Base-by-base conservation (phyloP, 345 rosid species). In the Acer negundo region DNA sequence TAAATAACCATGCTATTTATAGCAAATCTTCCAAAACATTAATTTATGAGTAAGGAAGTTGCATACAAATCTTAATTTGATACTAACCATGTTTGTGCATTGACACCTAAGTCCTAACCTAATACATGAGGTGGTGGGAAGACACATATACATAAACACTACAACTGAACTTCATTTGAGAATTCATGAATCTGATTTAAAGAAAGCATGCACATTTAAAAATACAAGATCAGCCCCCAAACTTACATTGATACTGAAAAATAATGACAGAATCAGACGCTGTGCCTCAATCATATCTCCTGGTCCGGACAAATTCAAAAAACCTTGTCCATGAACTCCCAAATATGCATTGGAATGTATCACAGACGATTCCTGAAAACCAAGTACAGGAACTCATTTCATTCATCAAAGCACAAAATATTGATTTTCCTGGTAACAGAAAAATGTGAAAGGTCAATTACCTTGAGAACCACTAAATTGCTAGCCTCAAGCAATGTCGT, bases 261-360 rank as follows among this genome's bases (percentile, higher is more conserved):
- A 91, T 72, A 91, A 79, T 38, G 94, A 87, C 61, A 91, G 81
- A 74, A 85, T 85, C 75, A 91, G 81, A 44, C 90, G 92, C 68
- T 87, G 90, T 15, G 94, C 89, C 70, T 91, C 92, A 81, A 91
- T 89, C 75, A 76, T 68, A 79, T 91, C 84, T 6, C 94, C 94
- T 56, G 87, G 84, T 80, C 94, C 94, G 56, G 94, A 84, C 73
- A 91, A 86, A 85, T 91, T 91, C 70, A 91, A 67, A 75, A 69
- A 89, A 38, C 92, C 92, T 85, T 91, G 94, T 24, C 94, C 92
- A 70, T 86, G 90, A 76, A 91, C 90, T 82, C 92, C 94, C 79
- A 91, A 82, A 85, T 91, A 85, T 63, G 92, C 92, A 86, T 87
- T 89, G 61, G 94, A 91, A 84, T 80, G 92, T 84, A 91, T 89